Conservation (phyloP, 371 early-diverging fungal genomes). For the Circinella umbellata region DNA sequence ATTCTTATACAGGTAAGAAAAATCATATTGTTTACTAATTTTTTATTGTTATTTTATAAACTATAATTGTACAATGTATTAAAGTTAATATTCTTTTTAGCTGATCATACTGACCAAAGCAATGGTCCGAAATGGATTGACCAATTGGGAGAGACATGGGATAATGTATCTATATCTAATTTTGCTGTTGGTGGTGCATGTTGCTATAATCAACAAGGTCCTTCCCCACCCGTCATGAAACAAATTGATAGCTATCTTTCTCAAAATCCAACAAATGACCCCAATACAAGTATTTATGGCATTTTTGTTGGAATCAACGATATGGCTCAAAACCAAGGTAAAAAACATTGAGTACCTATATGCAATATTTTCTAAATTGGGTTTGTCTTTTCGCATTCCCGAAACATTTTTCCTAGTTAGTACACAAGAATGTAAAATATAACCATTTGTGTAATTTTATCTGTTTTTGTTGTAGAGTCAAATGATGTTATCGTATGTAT, state of each 20-base stretch:
- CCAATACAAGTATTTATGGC: conserved; percentile 3
- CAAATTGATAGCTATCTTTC: conserved; percentile 5
- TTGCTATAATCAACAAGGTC: not conserved
- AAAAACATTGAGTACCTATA: not conserved
- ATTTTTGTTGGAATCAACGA: conserved; percentile 23
- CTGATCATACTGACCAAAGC: conserved; percentile 7
- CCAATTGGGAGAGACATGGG: conserved; percentile 13
- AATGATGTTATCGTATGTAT: conserved; percentile 13
- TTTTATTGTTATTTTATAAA: not conserved
- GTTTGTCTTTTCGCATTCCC: too few species aligned
- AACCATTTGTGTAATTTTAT: not conserved
- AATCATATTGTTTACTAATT: not conserved
- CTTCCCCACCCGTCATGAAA: not conserved
- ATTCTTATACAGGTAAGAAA: conserved; percentile 19
- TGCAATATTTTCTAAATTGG: too few species aligned
- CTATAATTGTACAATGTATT: too few species aligned
- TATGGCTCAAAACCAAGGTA: conserved; percentile 9
- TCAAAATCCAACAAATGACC: not conserved
- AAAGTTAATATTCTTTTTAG: not conserved
- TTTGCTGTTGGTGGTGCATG: conserved; percentile 21
- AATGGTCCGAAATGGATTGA: conserved; percentile 22
- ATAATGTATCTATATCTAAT: conserved; percentile 12
- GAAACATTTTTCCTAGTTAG: too few species aligned
- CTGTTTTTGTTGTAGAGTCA: not conserved
- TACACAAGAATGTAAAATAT: not conserved